Conservation (phyloP, 2,329 filamentous ascomycete species). For the Trichoderma aggressivum region DNA sequence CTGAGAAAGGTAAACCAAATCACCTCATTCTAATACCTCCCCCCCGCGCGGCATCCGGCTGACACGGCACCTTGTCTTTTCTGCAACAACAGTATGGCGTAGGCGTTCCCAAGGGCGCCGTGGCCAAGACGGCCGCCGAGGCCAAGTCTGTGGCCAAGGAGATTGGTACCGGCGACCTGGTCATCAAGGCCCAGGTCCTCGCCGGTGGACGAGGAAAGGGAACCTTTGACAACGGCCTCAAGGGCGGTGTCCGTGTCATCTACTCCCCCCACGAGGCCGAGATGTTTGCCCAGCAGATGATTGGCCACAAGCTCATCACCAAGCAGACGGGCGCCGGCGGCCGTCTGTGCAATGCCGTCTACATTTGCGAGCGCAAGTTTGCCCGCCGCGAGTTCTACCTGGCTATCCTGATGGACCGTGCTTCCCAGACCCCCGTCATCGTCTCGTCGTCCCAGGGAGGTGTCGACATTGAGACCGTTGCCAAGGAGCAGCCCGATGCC, state of each 20-base stretch:
- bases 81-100: conserved; percentile 72
- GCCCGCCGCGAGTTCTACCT: conserved; percentile 99
- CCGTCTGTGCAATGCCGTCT: conserved; percentile 94
- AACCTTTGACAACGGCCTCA: conserved; percentile 95
- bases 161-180: conserved; percentile 93
- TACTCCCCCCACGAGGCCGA: conserved; percentile 95
- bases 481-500: conserved; percentile 94
- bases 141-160: conserved; percentile 87
- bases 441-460: conserved; percentile 97
- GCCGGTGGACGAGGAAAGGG: conserved; percentile 98
- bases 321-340: conserved; percentile 96
- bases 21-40: background rate
- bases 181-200: conserved; percentile 99
- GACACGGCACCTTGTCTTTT: conserved; percentile 12
- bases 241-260: conserved; percentile 97
- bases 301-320: conserved; percentile 98
- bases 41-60: conserved; percentile 14
- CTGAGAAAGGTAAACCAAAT: conserved; percentile 62
- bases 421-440: conserved; percentile 86
- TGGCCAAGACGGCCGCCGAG: conserved; percentile 79
- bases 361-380: conserved; percentile 99
- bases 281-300: conserved; percentile 99
- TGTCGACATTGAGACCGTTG: conserved; percentile 98
- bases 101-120: conserved; percentile 83
- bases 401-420: conserved; percentile 96